Conservation (phyloP, 2,329 filamentous ascomycete species). For the Verruconis gallopava region DNA sequence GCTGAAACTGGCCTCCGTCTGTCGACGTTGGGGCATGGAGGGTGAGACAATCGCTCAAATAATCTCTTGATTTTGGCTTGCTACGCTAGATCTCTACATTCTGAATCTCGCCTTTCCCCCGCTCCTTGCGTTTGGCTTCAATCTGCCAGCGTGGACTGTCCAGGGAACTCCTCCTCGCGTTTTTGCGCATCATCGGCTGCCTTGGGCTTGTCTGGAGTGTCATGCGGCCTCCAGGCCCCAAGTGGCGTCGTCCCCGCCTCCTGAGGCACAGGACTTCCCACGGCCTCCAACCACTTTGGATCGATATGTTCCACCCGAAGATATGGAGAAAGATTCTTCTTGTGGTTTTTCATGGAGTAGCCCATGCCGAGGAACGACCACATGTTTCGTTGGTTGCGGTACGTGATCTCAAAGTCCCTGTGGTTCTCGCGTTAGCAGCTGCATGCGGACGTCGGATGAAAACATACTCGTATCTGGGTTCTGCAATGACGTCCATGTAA, state of each 20-base stretch:
- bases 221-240: not conserved
- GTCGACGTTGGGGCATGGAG: too few species aligned
- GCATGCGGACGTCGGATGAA: too few species aligned
- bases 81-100: too few species aligned
- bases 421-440: too few species aligned
- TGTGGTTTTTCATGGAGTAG: slow-evolving; percentile 18
- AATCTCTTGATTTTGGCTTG: too few species aligned
- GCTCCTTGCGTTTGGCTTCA: too few species aligned
- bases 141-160: not conserved
- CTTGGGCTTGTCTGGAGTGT: not conserved
- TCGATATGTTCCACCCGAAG: slow-evolving; percentile 29
- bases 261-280: slow-evolving; percentile 12
- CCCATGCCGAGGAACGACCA: slow-evolving; percentile 33
- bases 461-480: slow-evolving; percentile 26
- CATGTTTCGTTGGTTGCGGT: slow-evolving; percentile 24
- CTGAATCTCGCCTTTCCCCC: too few species aligned
- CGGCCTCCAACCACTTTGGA: slow-evolving; percentile 26
- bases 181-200: not conserved
- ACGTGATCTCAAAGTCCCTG: slow-evolving; percentile 29
- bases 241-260: not conserved
- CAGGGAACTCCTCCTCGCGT: not conserved
- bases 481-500: slow-evolving; percentile 28
- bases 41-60: too few species aligned
- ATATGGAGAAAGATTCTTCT: slow-evolving; percentile 27
- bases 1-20: too few species aligned